Evolutionary conservation across 495 filamentous ascomycete genomes (phyloP).

Genomic region (Bacidia gigantensis): DNA sequence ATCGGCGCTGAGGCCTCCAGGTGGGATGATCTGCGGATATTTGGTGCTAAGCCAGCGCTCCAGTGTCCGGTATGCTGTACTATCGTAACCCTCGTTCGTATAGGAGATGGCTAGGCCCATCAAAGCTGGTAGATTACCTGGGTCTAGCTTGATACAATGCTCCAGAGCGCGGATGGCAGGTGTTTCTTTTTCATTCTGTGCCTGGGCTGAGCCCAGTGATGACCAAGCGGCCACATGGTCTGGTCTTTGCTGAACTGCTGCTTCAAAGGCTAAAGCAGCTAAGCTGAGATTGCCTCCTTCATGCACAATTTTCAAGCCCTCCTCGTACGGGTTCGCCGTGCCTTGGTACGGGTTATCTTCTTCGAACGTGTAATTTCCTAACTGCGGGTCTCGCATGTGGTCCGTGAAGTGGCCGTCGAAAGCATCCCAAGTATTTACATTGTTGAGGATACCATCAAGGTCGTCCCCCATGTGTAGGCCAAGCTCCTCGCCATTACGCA

Average conservation of each 20-base stretch:
- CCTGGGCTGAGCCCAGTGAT: slow-evolving; percentile 77
- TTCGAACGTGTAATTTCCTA: slow-evolving; percentile 90
- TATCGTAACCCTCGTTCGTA: slow-evolving; percentile 97
- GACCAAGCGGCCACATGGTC: slow-evolving; percentile 87
- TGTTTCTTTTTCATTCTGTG: slow-evolving; percentile 95
- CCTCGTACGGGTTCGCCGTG: slow-evolving; percentile 61
- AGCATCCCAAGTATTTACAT: slow-evolving; percentile 52
- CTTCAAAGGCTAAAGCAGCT: slow-evolving; percentile 92
- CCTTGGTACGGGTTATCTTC: slow-evolving; percentile 76
- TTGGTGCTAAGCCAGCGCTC: slow-evolving; percentile 92
- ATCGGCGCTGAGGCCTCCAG: slow-evolving; percentile 49
- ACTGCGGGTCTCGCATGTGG: slow-evolving; percentile 48
- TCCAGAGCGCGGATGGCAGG: slow-evolving; percentile 97
- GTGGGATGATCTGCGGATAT: slow-evolving; percentile 67
- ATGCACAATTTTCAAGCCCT: slow-evolving; percentile 80
- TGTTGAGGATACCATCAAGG: not conserved
- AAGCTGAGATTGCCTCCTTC: slow-evolving; percentile 88
- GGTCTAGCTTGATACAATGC: slow-evolving; percentile 76
- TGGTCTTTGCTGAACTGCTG: slow-evolving; percentile 79
- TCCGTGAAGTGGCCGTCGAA: slow-evolving; percentile 41
- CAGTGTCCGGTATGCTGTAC: slow-evolving; percentile 86
- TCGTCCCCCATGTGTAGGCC: not conserved
- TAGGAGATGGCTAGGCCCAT: slow-evolving; percentile 97
- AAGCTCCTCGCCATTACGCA: slow-evolving; percentile 45
- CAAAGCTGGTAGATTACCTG: slow-evolving; percentile 71